A percentile compares a stretch with the other conserved stretches of the same genome.
Conservation (phyloP, 768 basidiomycete genomes). For the Amanita fuliginea region DNA sequence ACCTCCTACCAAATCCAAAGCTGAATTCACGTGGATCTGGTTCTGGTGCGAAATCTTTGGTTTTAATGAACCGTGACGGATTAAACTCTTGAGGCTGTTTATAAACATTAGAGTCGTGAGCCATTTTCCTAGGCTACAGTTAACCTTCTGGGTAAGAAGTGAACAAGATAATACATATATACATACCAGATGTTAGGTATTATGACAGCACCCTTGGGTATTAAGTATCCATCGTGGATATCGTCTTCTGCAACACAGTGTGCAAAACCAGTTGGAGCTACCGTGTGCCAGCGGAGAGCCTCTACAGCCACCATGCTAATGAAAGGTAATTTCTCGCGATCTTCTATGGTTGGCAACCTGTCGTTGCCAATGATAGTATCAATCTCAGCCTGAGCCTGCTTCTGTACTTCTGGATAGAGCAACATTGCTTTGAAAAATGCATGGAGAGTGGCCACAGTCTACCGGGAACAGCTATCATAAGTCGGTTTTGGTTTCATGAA, state of each 20-base stretch:
- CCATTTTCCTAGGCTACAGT: constrained; percentile 21
- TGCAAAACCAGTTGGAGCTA: constrained; percentile 20
- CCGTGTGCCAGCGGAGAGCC: constrained; percentile 23
- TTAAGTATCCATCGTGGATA: constrained; percentile 30
- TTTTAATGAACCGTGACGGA: constrained; percentile 36
- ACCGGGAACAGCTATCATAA: background rate
- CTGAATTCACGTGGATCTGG: constrained; percentile 32
- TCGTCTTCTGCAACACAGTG: constrained; percentile 33
- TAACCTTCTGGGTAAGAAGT: background rate
- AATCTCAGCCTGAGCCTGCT: constrained; percentile 30
- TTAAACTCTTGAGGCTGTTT: constrained; percentile 32
- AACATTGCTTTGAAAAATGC: constrained; percentile 30
- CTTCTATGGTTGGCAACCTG: constrained; percentile 28
- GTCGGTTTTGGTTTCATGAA: background rate
- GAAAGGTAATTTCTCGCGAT: constrained; percentile 29
- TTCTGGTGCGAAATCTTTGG: constrained; percentile 22
- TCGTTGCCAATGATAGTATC: constrained; percentile 27
- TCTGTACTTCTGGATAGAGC: constrained; percentile 25
- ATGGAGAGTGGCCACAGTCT: constrained; percentile 28
- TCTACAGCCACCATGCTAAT: constrained; percentile 27
- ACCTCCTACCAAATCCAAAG: constrained; percentile 47
- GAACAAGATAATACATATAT: too few relatives aligned
- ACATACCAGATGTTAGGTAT: constrained; percentile 25
- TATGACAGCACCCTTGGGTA: constrained; percentile 30
- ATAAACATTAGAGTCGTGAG: constrained; percentile 32